Percentiles rank a stretch among this genome's conserved stretches.
Conservation (phyloP, 345 rosid species). For the Clausena lansium region DNA sequence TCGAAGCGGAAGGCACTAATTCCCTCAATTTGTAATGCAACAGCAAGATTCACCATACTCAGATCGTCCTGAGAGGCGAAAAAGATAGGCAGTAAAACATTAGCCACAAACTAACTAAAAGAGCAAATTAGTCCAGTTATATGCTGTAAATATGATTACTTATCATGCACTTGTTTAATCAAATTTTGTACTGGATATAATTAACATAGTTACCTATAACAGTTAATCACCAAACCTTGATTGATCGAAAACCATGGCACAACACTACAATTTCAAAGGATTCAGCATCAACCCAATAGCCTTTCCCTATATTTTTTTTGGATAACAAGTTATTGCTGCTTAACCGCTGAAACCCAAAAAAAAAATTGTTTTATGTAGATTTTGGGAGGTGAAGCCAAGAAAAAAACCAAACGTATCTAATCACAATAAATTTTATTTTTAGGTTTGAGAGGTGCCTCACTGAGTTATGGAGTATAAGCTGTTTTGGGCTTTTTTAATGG, state of each 20-base stretch:
- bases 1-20: conserved; percentile 74
- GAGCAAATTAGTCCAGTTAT: not conserved
- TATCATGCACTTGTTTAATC: not conserved
- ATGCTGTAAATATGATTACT: not conserved
- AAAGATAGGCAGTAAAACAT: not conserved
- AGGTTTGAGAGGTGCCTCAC: no score
- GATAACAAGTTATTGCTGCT: conserved; percentile 42
- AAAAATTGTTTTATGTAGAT: no score
- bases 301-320: conserved; percentile 59
- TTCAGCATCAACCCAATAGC: conserved; percentile 73
- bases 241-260: conserved; percentile 78
- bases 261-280: conserved; percentile 58
- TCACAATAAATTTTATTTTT: no score
- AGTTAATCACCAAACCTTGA: conserved; percentile 42
- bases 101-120: not conserved
- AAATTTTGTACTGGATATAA: not conserved
- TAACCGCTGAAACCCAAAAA: conserved; percentile 25
- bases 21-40: conserved; percentile 63
- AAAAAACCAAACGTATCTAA: no score
- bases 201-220: not conserved
- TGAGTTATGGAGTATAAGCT: no score
- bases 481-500: no score
- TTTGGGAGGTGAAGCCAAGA: no score
- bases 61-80: conserved; percentile 42
- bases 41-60: conserved; percentile 62